Evolutionary conservation across 2,329 filamentous ascomycete species (phyloP), one percentile per base, ranked within the genome.

Genomic region (Aspergillus unguis): DNA sequence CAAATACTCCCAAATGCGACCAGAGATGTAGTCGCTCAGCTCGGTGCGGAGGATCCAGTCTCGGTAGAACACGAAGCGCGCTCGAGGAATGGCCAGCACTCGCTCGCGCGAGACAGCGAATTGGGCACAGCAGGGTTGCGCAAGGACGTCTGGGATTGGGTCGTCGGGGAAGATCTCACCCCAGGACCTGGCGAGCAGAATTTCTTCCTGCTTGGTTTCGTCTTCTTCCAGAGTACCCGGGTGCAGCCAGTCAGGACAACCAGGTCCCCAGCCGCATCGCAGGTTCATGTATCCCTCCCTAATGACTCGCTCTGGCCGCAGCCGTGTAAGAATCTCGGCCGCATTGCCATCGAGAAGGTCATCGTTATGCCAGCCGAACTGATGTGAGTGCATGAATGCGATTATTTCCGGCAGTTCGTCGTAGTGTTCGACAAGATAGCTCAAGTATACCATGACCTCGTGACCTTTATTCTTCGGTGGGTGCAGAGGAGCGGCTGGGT

Each of bases 351-450:
- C 72, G 43, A 81, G 70, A 8, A 82, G 65, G 42, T 77, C 74
- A 57, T 83, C 80, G 60, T 85, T 84, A 66, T 85, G 83, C 82
- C 82, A 85, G 32, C 79, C 77, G 41, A 61, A 70, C 57, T 75
- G 75, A 51, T 82, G 79, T 29, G 80, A 75, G 66, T 85, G 83
- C 71, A 82, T 79, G 68, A 85, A 85, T 45, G 84, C 75, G 40
- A 78, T 71, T 23, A 83, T 76, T 58, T 85, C 82, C 2, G 81
- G 76, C 2, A 85, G 74, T 9, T 77, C 67, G 40, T 84, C 71
- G 65, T 85, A 86, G 63, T 83, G 75, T 57, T 85, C 81, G 63
- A 85, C 82, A 55, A 85, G 79, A 66, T 82, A 85, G 40, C 80
- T 80, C 44, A 85, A 72, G 64, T 85, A 85, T 9, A 77, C 74